A percentile compares a stretch with the other conserved stretches of the same genome.
These are phyloP conservation scores for Pythium periplocum DNA, from an alignment of 352 stramenopile species.

Conservation along the genomic window DNA sequence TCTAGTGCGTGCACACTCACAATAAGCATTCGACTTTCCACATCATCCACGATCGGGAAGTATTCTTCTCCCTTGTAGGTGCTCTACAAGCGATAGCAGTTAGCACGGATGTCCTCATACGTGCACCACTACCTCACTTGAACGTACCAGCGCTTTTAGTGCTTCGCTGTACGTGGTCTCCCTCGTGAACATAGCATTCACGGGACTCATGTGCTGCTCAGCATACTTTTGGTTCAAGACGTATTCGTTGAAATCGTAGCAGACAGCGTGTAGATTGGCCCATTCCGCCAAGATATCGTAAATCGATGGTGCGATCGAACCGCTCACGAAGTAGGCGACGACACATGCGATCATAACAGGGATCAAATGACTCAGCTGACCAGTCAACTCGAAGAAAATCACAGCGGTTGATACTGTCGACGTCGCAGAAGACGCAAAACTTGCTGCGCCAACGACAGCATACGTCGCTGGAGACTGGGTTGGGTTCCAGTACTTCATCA, in stretches of 20 bases:
- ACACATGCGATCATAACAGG: conserved; percentile 80
- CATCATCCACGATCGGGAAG: conserved; percentile 67
- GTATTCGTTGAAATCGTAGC: conserved; percentile 78
- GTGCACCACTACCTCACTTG: too few species aligned
- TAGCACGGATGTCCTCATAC: background rate
- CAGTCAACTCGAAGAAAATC: conserved; percentile 86
- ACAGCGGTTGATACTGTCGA: conserved; percentile 84
- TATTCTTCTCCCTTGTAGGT: conserved; percentile 74
- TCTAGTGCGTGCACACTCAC: conserved; percentile 17
- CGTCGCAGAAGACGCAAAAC: conserved; percentile 88
- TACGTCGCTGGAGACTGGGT: conserved; percentile 78
- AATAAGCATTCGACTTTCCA: conserved; percentile 43
- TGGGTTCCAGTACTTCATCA: conserved; percentile 76
- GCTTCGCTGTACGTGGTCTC: conserved; percentile 76
- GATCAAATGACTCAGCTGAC: conserved; percentile 78
- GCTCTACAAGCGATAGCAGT: conserved; percentile 27
- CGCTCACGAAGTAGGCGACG: conserved; percentile 75
- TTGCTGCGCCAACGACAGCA: conserved; percentile 88
- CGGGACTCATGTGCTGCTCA: conserved; percentile 58
- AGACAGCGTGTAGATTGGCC: conserved; percentile 72
- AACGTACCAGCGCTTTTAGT: conserved; percentile 49
- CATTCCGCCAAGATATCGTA: conserved; percentile 83
- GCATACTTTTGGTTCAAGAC: conserved; percentile 63
- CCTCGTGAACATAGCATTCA: conserved; percentile 52
- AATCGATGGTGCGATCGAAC: conserved; percentile 72